phyloP scores from a whole-genome alignment of 164 flowering plant species.

The Taxillus chinensis region DNA sequence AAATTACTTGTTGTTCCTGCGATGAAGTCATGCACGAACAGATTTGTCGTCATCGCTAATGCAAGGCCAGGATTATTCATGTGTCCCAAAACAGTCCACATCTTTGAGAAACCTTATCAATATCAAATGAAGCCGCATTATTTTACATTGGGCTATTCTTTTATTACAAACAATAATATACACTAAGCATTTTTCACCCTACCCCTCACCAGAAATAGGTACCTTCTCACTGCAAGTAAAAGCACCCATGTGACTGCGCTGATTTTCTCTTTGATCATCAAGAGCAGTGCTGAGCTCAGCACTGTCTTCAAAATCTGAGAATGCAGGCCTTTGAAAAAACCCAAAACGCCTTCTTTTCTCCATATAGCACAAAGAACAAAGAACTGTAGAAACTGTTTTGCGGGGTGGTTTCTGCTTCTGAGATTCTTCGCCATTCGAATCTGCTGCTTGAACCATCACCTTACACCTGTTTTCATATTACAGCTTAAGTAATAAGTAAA shows the following conservation, averaged over 20 bases:
- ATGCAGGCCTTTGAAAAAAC: slow-evolving; percentile 66
- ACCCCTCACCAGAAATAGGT: slow-evolving; percentile 28
- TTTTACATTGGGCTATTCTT: background rate
- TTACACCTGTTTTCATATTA: slow-evolving; percentile 28
- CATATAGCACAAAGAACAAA: slow-evolving; percentile 28
- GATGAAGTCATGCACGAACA: no score
- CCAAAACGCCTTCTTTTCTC: slow-evolving; percentile 49
- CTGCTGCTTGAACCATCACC: slow-evolving; percentile 44
- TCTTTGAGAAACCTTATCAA: background rate
- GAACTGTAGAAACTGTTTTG: slow-evolving; percentile 21
- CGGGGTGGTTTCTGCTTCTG: slow-evolving; percentile 15
- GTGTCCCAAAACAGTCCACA: no score
- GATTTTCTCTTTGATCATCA: slow-evolving; percentile 81
- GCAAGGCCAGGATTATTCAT: no score
- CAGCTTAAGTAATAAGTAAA: background rate
- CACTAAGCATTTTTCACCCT: slow-evolving; percentile 28
- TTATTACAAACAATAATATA: no score
- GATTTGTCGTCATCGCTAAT: no score
- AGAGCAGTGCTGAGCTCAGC: slow-evolving; percentile 60
- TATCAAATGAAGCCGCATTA: slow-evolving; percentile 2
- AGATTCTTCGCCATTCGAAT: slow-evolving; percentile 16
- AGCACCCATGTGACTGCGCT: slow-evolving; percentile 61
- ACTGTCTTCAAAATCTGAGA: slow-evolving; percentile 82
- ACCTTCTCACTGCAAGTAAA: slow-evolving; percentile 43
- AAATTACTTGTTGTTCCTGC: no score